Conservation (phyloP, 768 basidiomycete genomes). For the Wakefieldia striispora region DNA sequence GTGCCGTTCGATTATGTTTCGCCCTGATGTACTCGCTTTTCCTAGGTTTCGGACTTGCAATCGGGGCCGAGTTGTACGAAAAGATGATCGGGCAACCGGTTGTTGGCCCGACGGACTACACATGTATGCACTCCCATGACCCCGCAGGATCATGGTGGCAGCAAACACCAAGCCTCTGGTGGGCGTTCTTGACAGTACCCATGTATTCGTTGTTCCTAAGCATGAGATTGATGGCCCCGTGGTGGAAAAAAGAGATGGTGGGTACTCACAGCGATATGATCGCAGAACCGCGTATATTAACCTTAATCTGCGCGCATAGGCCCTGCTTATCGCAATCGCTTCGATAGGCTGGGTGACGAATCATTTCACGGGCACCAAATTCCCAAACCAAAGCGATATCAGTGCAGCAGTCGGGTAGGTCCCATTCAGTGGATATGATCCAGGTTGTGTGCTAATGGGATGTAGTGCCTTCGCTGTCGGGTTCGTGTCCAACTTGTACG, state of each 20-base stretch:
- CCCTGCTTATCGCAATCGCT: slow-evolving; percentile 56
- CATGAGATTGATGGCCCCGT: slow-evolving; percentile 62
- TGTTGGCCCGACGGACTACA: slow-evolving; percentile 55
- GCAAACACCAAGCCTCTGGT: slow-evolving; percentile 63
- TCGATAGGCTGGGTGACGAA: slow-evolving; percentile 78
- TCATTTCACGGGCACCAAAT: slow-evolving; percentile 57
- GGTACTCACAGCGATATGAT: slow-evolving; percentile 14
- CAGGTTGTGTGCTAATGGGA: background rate
- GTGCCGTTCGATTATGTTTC: slow-evolving; percentile 82
- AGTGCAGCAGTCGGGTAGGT: slow-evolving; percentile 69
- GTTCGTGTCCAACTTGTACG: slow-evolving; percentile 74
- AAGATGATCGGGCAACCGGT: slow-evolving; percentile 49
- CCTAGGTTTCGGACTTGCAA: slow-evolving; percentile 78
- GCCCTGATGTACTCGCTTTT: slow-evolving; percentile 77
- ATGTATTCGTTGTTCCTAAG: slow-evolving; percentile 66
- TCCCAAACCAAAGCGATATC: slow-evolving; percentile 71
- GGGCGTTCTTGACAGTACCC: slow-evolving; percentile 76
- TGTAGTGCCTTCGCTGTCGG: slow-evolving; percentile 76
- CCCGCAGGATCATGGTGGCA: slow-evolving; percentile 69
- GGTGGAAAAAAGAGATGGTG: slow-evolving; percentile 55
- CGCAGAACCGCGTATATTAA: background rate
- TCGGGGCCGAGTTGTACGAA: slow-evolving; percentile 69
- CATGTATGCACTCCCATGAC: slow-evolving; percentile 56
- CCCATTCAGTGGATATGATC: background rate
- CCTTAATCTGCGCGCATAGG: slow-evolving; percentile 22